These are phyloP conservation scores for Coriolopsis trogii DNA, from an alignment of 1,284 basidiomycete genomes.

Conservation along the genomic window DNA sequence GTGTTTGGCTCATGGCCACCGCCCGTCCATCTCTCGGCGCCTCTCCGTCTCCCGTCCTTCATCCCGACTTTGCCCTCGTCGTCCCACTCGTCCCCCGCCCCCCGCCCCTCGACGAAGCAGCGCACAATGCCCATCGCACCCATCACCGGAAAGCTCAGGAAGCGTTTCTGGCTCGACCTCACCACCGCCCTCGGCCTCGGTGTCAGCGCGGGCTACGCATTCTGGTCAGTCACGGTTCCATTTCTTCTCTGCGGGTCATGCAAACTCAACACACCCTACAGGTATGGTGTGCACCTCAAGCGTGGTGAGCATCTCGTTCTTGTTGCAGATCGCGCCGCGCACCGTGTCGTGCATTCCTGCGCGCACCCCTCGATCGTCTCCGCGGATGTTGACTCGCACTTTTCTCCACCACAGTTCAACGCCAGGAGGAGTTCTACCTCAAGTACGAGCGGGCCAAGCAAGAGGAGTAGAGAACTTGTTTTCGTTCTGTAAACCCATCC, in stretches of 20 bases:
- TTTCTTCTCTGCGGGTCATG: slow-evolving; percentile 21
- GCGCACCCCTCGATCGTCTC: not conserved
- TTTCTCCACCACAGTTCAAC: slow-evolving; percentile 56
- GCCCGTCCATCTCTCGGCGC: slow-evolving; percentile 11
- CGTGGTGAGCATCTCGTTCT: slow-evolving; percentile 51
- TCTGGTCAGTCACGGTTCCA: slow-evolving; percentile 60
- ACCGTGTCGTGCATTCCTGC: too few relatives aligned
- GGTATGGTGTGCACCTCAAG: slow-evolving; percentile 83
- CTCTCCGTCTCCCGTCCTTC: slow-evolving; percentile 12
- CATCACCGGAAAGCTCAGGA: slow-evolving; percentile 88
- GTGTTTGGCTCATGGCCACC: slow-evolving; percentile 31
- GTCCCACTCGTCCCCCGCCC: slow-evolving; percentile 17
- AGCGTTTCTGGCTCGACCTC: slow-evolving; percentile 83
- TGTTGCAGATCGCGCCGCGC: not conserved
- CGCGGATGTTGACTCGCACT: slow-evolving; percentile 17
- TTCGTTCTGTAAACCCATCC: slow-evolving; percentile 17
- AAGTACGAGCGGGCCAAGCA: slow-evolving; percentile 66
- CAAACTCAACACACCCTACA: slow-evolving; percentile 34
- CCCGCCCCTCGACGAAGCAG: slow-evolving; percentile 11
- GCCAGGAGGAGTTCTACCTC: slow-evolving; percentile 82
- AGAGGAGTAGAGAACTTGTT: slow-evolving; percentile 26
- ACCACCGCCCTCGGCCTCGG: slow-evolving; percentile 75
- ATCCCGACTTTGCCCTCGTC: slow-evolving; percentile 30
- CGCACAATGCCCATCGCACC: slow-evolving; percentile 80
- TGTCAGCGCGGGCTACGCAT: slow-evolving; percentile 69